These are phyloP conservation scores for Aspergillus sp. DNA, from an alignment of 2,329 filamentous ascomycete species.

Conservation along the genomic window DNA sequence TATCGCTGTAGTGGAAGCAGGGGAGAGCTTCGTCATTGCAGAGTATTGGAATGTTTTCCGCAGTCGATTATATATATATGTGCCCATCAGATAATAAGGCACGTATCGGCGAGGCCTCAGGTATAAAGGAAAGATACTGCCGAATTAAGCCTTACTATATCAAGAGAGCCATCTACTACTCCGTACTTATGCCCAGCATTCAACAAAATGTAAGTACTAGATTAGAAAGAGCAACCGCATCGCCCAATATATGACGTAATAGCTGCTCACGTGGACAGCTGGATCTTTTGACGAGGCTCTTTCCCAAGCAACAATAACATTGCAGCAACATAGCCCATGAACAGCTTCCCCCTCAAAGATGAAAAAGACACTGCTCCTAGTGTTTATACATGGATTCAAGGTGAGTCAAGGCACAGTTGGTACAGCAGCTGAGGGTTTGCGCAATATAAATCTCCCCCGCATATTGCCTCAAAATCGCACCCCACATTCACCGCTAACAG, in stretches of 20 bases:
- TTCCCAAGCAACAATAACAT: background rate
- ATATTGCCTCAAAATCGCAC: background rate
- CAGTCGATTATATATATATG: too few relatives aligned
- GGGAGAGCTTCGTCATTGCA: too few relatives aligned
- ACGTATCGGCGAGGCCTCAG: too few relatives aligned
- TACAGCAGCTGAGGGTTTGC: background rate
- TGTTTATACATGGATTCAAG: conserved; percentile 56
- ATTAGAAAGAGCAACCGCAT: background rate
- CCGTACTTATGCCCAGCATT: too few relatives aligned
- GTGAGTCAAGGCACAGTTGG: conserved; percentile 32
- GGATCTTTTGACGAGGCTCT: background rate
- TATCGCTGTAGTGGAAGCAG: too few relatives aligned
- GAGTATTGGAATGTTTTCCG: too few relatives aligned
- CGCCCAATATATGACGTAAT: conserved; percentile 3
- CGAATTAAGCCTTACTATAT: too few relatives aligned
- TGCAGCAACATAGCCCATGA: background rate
- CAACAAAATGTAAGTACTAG: background rate
- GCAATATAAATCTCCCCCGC: background rate
- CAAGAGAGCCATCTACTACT: too few relatives aligned
- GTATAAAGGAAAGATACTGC: too few relatives aligned
- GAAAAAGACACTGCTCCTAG: conserved; percentile 52
- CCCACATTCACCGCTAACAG: conserved; percentile 1
- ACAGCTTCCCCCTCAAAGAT: conserved; percentile 30
- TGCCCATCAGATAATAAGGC: too few relatives aligned
- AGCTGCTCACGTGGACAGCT: conserved; percentile 1